These are phyloP conservation scores for Clavariopsis aquatica DNA, from an alignment of 495 filamentous ascomycete species.

Conservation along the genomic window DNA sequence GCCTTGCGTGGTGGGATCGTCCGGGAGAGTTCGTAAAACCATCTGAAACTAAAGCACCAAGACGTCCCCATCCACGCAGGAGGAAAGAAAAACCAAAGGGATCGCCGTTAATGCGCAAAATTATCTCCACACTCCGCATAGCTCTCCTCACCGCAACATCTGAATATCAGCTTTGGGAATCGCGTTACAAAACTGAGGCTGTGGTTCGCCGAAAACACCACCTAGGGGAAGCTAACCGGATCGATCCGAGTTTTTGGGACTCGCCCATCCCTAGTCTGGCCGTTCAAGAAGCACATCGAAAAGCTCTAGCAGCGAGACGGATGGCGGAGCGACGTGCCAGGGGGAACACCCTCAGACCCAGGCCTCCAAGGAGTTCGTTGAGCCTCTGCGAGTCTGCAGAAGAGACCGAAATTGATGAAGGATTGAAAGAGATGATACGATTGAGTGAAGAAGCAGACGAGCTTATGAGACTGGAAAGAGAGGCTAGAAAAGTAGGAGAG, in stretches of 20 bases:
- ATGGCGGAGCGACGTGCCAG: constrained; percentile 3
- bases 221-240: neutral
- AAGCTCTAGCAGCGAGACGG: neutral
- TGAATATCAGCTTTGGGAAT: neutral
- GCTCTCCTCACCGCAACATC: neutral
- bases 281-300: neutral
- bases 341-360: neutral
- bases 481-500: constrained; percentile 1
- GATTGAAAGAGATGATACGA: neutral
- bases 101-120: constrained; percentile 1
- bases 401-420: constrained; percentile 1
- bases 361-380: constrained; percentile 9
- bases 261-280: constrained; percentile 2
- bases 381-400: neutral
- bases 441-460: neutral
- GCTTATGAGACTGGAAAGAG: neutral
- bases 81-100: neutral
- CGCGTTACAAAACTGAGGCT: constrained; percentile 5
- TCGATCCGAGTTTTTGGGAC: constrained; percentile 7
- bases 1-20: constrained; percentile 14
- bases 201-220: constrained; percentile 9
- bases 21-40: neutral
- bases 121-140: neutral
- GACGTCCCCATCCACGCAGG: neutral
- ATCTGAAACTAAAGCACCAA: neutral